Evolutionary conservation across 371 early-diverging fungal species (phyloP).

Genomic region (Mortierella sp.): DNA sequence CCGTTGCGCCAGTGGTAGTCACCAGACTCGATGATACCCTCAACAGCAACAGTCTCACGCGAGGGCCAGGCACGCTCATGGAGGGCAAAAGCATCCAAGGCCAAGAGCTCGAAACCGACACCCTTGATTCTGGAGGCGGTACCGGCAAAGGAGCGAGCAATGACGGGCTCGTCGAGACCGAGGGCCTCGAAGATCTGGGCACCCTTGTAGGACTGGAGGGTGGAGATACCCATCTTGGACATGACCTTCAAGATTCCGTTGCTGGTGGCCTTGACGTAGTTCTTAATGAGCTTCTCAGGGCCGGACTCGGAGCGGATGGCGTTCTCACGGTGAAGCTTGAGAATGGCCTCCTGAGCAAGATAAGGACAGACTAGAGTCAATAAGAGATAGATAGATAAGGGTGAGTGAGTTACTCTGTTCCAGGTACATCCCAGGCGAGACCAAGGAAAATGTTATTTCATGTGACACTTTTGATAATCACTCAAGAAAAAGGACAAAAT

Average conservation of each 20-base stretch:
- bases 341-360: conserved; percentile 88
- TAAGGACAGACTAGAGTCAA: conserved; percentile 89
- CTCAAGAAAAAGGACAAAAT: not conserved
- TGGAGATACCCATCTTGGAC: conserved; percentile 99
- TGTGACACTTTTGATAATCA: conserved; percentile 2
- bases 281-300: conserved; percentile 74
- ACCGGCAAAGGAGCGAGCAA: conserved; percentile 92
- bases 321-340: conserved; percentile 89
- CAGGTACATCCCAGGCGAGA: not conserved
- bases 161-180: conserved; percentile 90
- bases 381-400: conserved; percentile 2
- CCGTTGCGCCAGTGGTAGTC: conserved; percentile 98
- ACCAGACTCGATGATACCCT: conserved; percentile 89
- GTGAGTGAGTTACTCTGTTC: conserved; percentile 1
- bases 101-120: conserved; percentile 88
- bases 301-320: conserved; percentile 70
- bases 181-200: conserved; percentile 98
- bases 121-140: conserved; percentile 97
- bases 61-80: conserved; percentile 92
- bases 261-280: conserved; percentile 89
- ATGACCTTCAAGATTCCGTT: conserved; percentile 97
- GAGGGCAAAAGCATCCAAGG: conserved; percentile 88
- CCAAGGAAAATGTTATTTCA: not conserved
- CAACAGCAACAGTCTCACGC: conserved; percentile 72
- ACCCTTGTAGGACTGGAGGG: conserved; percentile 97